phyloP scores from a whole-genome alignment of 2,329 filamentous ascomycete species.

The Aspergillus oerlinghausenensis region DNA sequence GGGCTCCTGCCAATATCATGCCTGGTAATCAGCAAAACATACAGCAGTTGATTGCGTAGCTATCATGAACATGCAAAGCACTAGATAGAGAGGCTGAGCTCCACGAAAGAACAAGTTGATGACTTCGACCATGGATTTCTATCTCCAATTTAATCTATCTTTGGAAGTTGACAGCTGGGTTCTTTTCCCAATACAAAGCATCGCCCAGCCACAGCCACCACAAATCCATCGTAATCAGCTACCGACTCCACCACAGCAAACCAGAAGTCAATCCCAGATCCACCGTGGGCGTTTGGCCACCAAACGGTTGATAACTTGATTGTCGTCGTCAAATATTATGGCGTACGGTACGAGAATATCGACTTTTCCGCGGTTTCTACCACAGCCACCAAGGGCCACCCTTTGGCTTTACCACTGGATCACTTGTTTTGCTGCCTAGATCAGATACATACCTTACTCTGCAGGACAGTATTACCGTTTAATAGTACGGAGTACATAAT shows the following conservation, averaged over 20 bases:
- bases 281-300: neutral
- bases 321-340: neutral
- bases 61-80: neutral
- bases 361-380: constrained; percentile 11
- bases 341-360: constrained; percentile 11
- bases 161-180: constrained; percentile 13
- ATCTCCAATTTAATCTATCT: neutral
- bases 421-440: neutral
- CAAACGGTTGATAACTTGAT: neutral
- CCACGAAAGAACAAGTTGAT: neutral
- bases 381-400: constrained; percentile 10
- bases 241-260: neutral
- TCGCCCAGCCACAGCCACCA: neutral
- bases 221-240: constrained; percentile 1
- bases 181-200: constrained; percentile 1
- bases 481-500: too few species aligned
- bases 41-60: neutral
- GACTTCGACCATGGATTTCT: neutral
- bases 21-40: neutral
- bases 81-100: neutral
- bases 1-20: neutral
- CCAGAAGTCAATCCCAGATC: too few species aligned
- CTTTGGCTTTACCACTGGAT: constrained; percentile 17
- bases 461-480: too few species aligned
- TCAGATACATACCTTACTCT: too few species aligned